Base-by-base conservation (phyloP, 2,329 filamentous ascomycete species). In the Ophiostoma quercus region DNA sequence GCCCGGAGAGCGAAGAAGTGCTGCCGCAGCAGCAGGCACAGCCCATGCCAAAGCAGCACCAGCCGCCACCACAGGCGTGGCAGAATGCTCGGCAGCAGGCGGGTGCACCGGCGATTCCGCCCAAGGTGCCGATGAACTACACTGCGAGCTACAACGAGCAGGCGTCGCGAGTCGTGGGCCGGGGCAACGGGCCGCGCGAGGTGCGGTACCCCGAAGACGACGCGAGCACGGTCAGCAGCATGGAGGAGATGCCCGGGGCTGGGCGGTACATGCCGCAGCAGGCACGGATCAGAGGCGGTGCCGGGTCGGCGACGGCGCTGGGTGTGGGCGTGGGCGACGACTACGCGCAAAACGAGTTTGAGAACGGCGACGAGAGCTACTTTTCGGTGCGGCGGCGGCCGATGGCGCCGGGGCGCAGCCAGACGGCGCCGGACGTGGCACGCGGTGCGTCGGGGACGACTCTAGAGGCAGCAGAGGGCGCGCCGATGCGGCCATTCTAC, bases 331-430 rank as follows among this genome's bases (percentile, higher is more conserved):
- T 79, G 41, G 79, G 79, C 4, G 83, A 82, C 43, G 83, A 82
- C 54, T 79, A 78, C 22, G 69, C 62, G 12, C 77, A 80, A 39
- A 79, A 80, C 16, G 86, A 88, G 74, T 88, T 82, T 74, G 79
- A 80, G 0, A 80, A 81, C 2, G 86, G 85, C 12, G 86, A 89
- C 71, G 87, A 89, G 70, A 79, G 81, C 4, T 83, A 84, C 71
- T 89, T 89, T 74, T 84, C 81, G 3, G 80, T 83, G 5, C 78
- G 77, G 11, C 77, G 80, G 12, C 77, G 75, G 12, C 75, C 74
- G 2, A 19, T 74, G 74, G 37, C 67, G 19, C 47, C 65, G 4
- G 54, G 70, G 2, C 60, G 67, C 41, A n/a, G 54, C n/a, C 66
- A 67, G 32, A 63, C 51, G 11, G 72, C 73, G 22, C 77, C 77